A percentile compares a stretch with the other conserved stretches of the same genome.
Conservation (phyloP, 805 yeast genomes). For the Peterozyma xylosa region DNA sequence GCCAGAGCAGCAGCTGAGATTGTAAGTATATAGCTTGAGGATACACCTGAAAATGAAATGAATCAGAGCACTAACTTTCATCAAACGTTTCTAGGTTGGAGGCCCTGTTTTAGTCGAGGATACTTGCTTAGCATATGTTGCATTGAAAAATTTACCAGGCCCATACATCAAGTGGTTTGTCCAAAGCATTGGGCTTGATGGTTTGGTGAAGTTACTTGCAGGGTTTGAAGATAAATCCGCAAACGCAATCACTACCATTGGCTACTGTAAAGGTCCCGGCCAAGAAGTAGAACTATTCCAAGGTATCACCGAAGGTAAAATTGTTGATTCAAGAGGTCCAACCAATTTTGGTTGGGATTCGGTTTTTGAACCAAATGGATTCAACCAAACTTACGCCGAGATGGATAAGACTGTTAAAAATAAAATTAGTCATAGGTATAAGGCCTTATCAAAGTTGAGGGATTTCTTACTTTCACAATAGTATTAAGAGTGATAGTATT, state of each 20-base stretch:
- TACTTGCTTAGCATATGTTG: conserved; percentile 81
- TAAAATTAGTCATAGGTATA: conserved; percentile 77
- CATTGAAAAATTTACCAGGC: conserved; percentile 81
- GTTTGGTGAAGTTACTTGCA: conserved; percentile 67
- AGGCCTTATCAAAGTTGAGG: conserved; percentile 69
- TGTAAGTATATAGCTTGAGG: conserved; percentile 16
- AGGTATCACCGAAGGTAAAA: conserved; percentile 75
- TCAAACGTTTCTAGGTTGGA: conserved; percentile 20
- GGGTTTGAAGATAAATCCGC: conserved; percentile 84
- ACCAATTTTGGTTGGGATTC: conserved; percentile 93
- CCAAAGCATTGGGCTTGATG: conserved; percentile 63
- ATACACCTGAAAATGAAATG: too few species aligned
- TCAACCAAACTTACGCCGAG: conserved; percentile 76
- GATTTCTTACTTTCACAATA: conserved; percentile 32
- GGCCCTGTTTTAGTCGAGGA: conserved; percentile 95
- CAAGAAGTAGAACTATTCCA: conserved; percentile 68
- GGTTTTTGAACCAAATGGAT: conserved; percentile 77
- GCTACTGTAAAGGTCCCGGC: conserved; percentile 80
- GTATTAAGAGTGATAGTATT: neutral
- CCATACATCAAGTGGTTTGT: conserved; percentile 90
- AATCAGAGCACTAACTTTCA: neutral
- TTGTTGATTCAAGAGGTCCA: conserved; percentile 75
- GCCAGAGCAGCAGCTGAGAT: conserved; percentile 64
- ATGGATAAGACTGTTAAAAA: conserved; percentile 75
- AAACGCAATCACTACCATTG: conserved; percentile 86